Base-by-base conservation (phyloP, 2,329 filamentous ascomycete species). In the Xylariomycetidae sp. region DNA sequence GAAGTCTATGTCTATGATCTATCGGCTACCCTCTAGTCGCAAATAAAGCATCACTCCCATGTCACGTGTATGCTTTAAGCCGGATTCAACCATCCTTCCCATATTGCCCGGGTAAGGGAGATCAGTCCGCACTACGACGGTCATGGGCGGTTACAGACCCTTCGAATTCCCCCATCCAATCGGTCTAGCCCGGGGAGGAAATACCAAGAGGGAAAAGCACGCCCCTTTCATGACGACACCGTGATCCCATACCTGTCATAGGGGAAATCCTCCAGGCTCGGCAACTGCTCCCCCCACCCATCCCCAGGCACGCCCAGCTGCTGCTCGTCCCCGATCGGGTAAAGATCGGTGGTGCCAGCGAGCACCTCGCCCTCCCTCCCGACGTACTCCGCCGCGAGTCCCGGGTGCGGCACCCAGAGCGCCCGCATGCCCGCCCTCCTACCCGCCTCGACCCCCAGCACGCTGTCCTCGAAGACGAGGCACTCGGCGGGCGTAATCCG, bases 381-480 rank as follows among this genome's bases (percentile, higher is more conserved):
- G 20, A 44, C 35, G 47, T 62, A 65, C 43, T 63, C 59, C 1
- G 31, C 41, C 5, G 53, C 55, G 31, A 87, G 47, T 20, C 69
- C 77, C 4, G 69, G 67, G 57, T 87, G 80, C 14, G 82, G 82
- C 40, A 76, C 75, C 82, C 83, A 87, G 3, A 85, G 66, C 3
- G 80, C 79, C 49, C 82, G 70, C 82, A 87, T 87, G 0, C 82
- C 83, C 1, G 82, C 83, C 46, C 82, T 68, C 36, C 82, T 61
- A 6, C 80, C 83, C 6, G 81, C 72, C 57, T 88, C 83, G 2
- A 85, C 78, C 1, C 83, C 83, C 0, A 79, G 73, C 11, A 87
- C 80, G 28, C 76, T 78, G 48, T 88, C 83, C 54, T 87, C 83
- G 49, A 88, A 86, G 0, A 87, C 82, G 3, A 88, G 60, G 50